These are phyloP conservation scores for Barnettozyma populi DNA, from an alignment of 805 yeast genomes.

Conservation along the genomic window DNA sequence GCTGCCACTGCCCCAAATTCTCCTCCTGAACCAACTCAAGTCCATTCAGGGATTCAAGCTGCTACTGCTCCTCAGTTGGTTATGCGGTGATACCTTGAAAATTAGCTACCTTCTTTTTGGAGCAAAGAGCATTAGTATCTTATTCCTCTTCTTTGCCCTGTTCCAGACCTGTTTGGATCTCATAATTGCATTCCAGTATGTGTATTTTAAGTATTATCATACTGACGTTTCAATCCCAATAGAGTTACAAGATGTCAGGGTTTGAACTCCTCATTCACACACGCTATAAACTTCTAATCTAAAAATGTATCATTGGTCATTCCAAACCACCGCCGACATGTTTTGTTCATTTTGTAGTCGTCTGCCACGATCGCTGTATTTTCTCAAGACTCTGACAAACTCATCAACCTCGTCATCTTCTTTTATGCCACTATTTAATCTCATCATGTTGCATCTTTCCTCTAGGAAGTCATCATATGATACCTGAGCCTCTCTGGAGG, in stretches of 20 bases:
- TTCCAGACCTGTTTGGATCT: conserved; percentile 76
- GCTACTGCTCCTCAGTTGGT: conserved; percentile 74
- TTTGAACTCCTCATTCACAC: conserved; percentile 1
- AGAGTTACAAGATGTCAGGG: conserved; percentile 10
- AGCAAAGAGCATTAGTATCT: conserved; percentile 57
- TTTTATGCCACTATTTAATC: conserved; percentile 18
- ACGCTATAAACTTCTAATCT: neutral
- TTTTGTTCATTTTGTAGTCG: conserved; percentile 3
- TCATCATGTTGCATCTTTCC: conserved; percentile 24
- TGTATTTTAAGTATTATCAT: conserved; percentile 49
- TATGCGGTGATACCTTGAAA: conserved; percentile 82
- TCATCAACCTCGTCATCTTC: conserved; percentile 17
- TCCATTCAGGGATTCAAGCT: conserved; percentile 76
- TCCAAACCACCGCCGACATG: conserved; percentile 16
- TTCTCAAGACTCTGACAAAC: conserved; percentile 24
- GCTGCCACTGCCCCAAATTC: conserved; percentile 72
- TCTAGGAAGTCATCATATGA: conserved; percentile 21
- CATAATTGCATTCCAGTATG: conserved; percentile 65
- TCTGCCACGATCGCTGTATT: conserved; percentile 27
- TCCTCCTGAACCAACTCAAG: conserved; percentile 59
- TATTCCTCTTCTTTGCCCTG: conserved; percentile 65
- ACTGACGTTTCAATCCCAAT: conserved; percentile 1
- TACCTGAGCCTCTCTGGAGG: conserved; percentile 11
- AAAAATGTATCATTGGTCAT: conserved; percentile 13
- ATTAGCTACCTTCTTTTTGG: conserved; percentile 72